Base-by-base conservation (phyloP, 345 rosid genomes). In the Hibiscus tridactylites region DNA sequence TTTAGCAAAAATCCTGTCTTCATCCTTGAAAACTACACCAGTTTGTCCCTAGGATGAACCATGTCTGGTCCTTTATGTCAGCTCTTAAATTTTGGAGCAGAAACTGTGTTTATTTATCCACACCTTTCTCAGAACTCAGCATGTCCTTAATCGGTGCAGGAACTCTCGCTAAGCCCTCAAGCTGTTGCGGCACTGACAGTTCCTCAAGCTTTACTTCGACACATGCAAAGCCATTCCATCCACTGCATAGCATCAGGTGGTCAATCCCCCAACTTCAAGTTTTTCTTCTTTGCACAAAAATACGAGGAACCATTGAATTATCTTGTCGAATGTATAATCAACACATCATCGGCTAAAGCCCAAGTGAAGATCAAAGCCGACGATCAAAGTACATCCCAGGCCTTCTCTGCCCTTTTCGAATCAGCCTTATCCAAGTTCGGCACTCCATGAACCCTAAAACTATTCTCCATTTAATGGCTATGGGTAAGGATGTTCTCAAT, bases 211-310 rank as follows among this genome's bases (percentile, higher is more conserved):
- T 90, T 95, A 59, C 83, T 90, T 72, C 81, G 79, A 75, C 97
- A 92, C 85, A 89, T 95, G 99, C 97, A 89, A 80, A 82, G 83
- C 77, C 83, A 90, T 75, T 92, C 93, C 64, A 82, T 95, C 75
- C 96, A 90, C 60, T 95, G 99, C 82, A 95, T 92, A 49, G 99
- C 97, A 57, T 92, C 97, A 0, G 99, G 99, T 1, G 99, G 98
- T 37, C 97, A 91, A 77, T 82, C 92, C 16, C 93, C 97, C 19
- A 89, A 87, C 84, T 89, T 89, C 75, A 95, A 91, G 84, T 95
- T 95, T 73, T 95, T 95, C 90, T 95, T 95, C 90, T 88, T 89
- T 56, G 93, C 96, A 26, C 96, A 92, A 54, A 95, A 92, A 83
- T 91, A 84, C 0, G 91, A 89, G 77, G 97, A 85, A 52, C 31